phyloP scores from a whole-genome alignment of 441 rosid genomes.

The Biscutella laevigata region DNA sequence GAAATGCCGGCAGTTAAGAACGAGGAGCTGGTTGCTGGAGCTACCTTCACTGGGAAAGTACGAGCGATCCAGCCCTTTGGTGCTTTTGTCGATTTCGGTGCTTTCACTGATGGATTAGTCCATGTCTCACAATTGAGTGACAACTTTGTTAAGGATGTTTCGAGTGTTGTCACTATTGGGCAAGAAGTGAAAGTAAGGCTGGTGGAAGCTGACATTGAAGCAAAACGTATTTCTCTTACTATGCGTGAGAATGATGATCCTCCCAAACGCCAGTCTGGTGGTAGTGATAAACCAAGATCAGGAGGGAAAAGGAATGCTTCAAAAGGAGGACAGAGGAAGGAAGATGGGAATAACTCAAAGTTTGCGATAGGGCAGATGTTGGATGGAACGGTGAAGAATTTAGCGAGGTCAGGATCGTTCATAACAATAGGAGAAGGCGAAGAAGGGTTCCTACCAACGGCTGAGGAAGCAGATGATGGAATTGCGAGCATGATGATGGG shows the following conservation, averaged over 20 bases:
- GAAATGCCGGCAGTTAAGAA: conserved; percentile 77
- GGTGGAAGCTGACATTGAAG: conserved; percentile 66
- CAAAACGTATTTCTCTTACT: conserved; percentile 69
- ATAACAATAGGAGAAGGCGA: conserved; percentile 85
- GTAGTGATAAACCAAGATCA: conserved; percentile 44
- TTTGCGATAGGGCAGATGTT: conserved; percentile 72
- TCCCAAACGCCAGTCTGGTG: conserved; percentile 27
- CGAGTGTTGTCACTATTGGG: conserved; percentile 76
- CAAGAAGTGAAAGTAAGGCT: conserved; percentile 81
- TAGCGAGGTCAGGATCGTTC: conserved; percentile 73
- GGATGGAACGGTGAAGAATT: conserved; percentile 70
- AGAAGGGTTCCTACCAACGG: conserved; percentile 76
- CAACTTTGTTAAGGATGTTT: conserved; percentile 76
- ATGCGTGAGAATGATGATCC: conserved; percentile 64
- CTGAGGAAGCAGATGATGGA: conserved; percentile 74
- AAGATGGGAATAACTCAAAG: conserved; percentile 41
- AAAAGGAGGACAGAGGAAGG: conserved; percentile 41
- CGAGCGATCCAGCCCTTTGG: conserved; percentile 91
- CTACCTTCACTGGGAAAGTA: conserved; percentile 79
- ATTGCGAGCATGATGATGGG: conserved; percentile 49
- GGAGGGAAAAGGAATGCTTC: conserved; percentile 39
- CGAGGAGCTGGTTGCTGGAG: conserved; percentile 76
- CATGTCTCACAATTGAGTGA: conserved; percentile 85
- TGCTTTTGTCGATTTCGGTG: conserved; percentile 85
- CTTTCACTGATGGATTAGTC: conserved; percentile 87